These are phyloP conservation scores for Fusarium circinatum DNA, from an alignment of 2,329 filamentous ascomycete genomes.

Conservation along the genomic window DNA sequence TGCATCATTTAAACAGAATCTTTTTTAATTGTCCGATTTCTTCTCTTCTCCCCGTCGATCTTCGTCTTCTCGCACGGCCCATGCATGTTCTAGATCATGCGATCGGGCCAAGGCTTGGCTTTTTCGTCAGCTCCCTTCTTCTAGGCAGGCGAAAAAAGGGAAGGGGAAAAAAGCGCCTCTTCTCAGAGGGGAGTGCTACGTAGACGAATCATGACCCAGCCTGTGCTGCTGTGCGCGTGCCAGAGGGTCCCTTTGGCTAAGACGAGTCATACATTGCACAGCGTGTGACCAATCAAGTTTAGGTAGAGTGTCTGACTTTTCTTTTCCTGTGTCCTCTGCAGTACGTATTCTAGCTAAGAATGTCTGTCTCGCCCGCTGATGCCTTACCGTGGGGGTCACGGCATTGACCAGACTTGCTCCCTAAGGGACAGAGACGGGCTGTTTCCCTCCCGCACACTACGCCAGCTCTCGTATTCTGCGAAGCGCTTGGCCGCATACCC, in stretches of 20 bases:
- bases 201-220: conserved; percentile 13
- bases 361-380: neutral
- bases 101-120: neutral
- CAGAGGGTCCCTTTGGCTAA: conserved; percentile 5
- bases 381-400: neutral
- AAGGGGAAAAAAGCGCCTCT: neutral
- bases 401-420: conserved; percentile 29
- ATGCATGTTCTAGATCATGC: conserved; percentile 7
- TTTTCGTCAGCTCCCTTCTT: neutral
- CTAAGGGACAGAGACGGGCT: neutral
- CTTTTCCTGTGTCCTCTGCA: neutral
- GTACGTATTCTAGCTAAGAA: neutral
- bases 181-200: neutral
- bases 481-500: conserved; percentile 37
- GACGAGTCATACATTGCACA: conserved; percentile 18
- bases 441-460: conserved; percentile 3
- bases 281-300: neutral
- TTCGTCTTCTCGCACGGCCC: neutral
- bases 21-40: neutral
- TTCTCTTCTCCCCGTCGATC: neutral
- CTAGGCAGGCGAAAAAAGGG: neutral
- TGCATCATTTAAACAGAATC: neutral
- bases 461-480: conserved; percentile 36
- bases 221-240: neutral
- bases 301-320: neutral